These are phyloP conservation scores for Alternaria panax DNA, from an alignment of 2,329 filamentous ascomycete genomes.

Conservation along the genomic window DNA sequence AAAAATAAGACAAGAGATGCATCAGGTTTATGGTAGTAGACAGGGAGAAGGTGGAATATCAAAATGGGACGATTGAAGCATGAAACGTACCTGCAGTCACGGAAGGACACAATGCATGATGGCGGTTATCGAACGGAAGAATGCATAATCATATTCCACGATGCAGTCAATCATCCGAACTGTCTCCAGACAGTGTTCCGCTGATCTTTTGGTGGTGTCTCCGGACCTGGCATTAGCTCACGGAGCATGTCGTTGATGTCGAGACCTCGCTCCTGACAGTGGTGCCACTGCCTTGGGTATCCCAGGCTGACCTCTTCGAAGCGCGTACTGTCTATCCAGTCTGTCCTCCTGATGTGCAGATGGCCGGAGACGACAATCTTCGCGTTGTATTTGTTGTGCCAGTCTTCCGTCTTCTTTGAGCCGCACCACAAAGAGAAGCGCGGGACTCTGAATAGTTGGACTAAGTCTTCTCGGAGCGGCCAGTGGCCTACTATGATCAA, in stretches of 20 bases:
- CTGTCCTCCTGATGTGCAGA: slow-evolving; percentile 56
- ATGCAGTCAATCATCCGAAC: slow-evolving; percentile 29
- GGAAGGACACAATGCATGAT: slow-evolving; percentile 1
- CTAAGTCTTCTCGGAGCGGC: slow-evolving; percentile 55
- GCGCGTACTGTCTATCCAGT: slow-evolving; percentile 56
- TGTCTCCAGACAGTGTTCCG: slow-evolving; percentile 39
- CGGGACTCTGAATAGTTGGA: slow-evolving; percentile 53
- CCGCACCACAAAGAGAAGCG: slow-evolving; percentile 58
- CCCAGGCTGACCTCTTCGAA: slow-evolving; percentile 58
- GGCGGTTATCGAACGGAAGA: slow-evolving; percentile 5
- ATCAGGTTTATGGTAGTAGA: neutral
- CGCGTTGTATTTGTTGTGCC: slow-evolving; percentile 56
- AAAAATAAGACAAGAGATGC: slow-evolving; percentile 2
- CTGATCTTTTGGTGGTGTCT: slow-evolving; percentile 33
- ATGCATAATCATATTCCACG: neutral
- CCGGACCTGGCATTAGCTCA: slow-evolving; percentile 56
- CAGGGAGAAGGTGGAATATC: slow-evolving; percentile 9
- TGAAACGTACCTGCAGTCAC: slow-evolving; percentile 14
- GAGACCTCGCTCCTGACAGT: slow-evolving; percentile 52
- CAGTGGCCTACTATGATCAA: slow-evolving; percentile 57
- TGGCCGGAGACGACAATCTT: slow-evolving; percentile 58
- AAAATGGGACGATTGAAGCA: slow-evolving; percentile 12
- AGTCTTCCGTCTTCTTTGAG: slow-evolving; percentile 56
- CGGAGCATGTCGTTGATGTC: slow-evolving; percentile 56
- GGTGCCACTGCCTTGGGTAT: slow-evolving; percentile 58